These are phyloP conservation scores for Gnomoniopsis smithogilvyi DNA, from an alignment of 2,329 filamentous ascomycete species.

Conservation along the genomic window DNA sequence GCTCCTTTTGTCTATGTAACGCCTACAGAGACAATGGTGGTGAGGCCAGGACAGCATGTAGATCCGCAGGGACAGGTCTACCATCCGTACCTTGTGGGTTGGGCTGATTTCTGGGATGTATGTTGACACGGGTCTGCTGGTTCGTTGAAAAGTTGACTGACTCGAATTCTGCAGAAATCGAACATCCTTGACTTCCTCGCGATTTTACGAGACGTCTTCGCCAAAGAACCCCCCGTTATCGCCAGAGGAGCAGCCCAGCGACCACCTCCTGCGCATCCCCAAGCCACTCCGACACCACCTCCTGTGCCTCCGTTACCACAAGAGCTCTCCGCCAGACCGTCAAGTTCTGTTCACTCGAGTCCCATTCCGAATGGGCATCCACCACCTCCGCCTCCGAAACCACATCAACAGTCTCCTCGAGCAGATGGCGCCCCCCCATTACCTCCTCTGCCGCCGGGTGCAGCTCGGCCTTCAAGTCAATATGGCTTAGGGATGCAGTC, in stretches of 20 bases:
- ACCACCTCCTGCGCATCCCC: constrained; percentile 33
- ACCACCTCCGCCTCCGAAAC: constrained; percentile 55
- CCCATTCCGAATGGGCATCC: constrained; percentile 32
- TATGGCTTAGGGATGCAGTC: constrained; percentile 14
- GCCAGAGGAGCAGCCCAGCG: constrained; percentile 58
- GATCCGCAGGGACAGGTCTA: constrained; percentile 91
- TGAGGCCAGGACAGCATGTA: constrained; percentile 91
- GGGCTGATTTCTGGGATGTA: constrained; percentile 88
- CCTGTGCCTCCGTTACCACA: constrained; percentile 71
- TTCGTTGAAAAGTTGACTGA: constrained; percentile 17
- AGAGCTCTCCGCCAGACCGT: constrained; percentile 50
- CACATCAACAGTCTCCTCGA: constrained; percentile 32
- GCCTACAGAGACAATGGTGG: constrained; percentile 82
- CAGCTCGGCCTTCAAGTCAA: constrained; percentile 22
- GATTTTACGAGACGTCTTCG: constrained; percentile 82
- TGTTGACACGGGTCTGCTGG: constrained; percentile 33
- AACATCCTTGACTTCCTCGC: constrained; percentile 78
- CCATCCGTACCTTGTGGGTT: constrained; percentile 90
- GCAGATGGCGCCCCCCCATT: constrained; percentile 25
- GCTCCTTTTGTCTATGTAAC: constrained; percentile 85
- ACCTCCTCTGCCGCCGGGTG: constrained; percentile 33
- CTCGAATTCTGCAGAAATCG: constrained; percentile 61
- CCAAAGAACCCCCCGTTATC: constrained; percentile 90
- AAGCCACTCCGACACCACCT: constrained; percentile 46
- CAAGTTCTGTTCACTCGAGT: constrained; percentile 31